These are phyloP conservation scores for Parathielavia appendiculata DNA, from an alignment of 495 filamentous ascomycete genomes.

Conservation along the genomic window DNA sequence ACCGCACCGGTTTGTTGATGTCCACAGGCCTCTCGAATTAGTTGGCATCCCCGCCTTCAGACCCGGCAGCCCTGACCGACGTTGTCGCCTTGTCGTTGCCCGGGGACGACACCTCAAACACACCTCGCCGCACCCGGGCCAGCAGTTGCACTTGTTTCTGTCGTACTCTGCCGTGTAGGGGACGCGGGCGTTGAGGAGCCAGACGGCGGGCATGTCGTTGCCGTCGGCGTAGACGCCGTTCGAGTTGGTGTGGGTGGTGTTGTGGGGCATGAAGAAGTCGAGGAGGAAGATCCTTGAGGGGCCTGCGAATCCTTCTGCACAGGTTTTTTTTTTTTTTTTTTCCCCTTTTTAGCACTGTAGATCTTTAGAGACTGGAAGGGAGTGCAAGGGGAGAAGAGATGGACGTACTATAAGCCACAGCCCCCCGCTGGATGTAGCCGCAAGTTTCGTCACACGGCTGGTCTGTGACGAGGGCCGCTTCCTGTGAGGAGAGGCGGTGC, in stretches of 20 bases:
- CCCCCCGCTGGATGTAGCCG: slow-evolving; percentile 52
- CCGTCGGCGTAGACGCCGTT: slow-evolving; percentile 12
- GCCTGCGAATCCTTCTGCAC: slow-evolving; percentile 59
- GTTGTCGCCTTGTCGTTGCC: slow-evolving; percentile 49
- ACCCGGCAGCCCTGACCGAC: slow-evolving; percentile 56
- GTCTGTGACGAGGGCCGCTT: slow-evolving; percentile 58
- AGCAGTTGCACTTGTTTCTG: slow-evolving; percentile 57
- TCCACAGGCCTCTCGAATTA: slow-evolving; percentile 57
- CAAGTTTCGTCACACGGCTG: slow-evolving; percentile 52
- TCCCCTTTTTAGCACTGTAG: too few species aligned
- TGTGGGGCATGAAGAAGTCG: slow-evolving; percentile 62
- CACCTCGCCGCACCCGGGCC: slow-evolving; percentile 64
- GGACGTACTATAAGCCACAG: slow-evolving; percentile 57
- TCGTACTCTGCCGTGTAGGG: slow-evolving; percentile 61
- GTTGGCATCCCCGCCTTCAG: slow-evolving; percentile 55
- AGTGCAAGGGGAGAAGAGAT: neutral
- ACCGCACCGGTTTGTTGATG: slow-evolving; percentile 47
- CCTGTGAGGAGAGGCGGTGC: slow-evolving; percentile 50
- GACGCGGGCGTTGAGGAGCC: slow-evolving; percentile 67
- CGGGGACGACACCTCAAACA: slow-evolving; percentile 58
- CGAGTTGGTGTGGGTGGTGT: slow-evolving; percentile 30
- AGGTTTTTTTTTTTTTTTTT: neutral
- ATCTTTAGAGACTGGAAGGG: neutral
- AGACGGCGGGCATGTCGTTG: slow-evolving; percentile 48
- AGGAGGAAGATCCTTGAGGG: slow-evolving; percentile 59